Evolutionary conservation across 371 early-diverging fungal genomes (phyloP), one percentile per base, ranked within the genome.

Genomic region (Mortierella sp.): DNA sequence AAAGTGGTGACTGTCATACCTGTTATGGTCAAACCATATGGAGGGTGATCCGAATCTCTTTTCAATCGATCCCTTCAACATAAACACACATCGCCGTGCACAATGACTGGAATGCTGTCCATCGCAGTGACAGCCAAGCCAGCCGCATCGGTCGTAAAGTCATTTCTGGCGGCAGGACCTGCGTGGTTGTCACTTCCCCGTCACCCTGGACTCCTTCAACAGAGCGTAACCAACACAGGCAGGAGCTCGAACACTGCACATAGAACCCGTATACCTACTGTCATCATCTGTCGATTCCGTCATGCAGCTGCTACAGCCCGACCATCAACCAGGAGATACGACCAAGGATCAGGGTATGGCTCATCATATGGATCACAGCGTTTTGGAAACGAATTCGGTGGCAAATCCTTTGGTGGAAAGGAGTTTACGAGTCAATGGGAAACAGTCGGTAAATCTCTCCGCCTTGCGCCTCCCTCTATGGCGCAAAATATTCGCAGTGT

Each of bases 381-480:
- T 24, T 2, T 24, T 9, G 24, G 23, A 3, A 55, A 52, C 27
- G 39, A n/a, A 15, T 70, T 70, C 30, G 78, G 78, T 28, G 78
- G 37, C 37, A 55, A 52, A 37, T 28, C 24, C 14, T 70, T 70
- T 37, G 78, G 78, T 23, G 78, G 78, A 32, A 6, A 58, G 26
- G 78, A 76, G 24, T 76, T 65, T 30, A 46, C 19, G 6, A 49
- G 41, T 14, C n/a, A 28, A 17, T 76, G 78, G 78, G 65, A 76
- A 37, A 56, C 26, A 1, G 17, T 47, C 50, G 78, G 78, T 70
- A 62, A 47, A 17, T 26, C 26, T 23, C 23, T 12, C 19, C n/a
- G n/a, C n/a, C n/a, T n/a, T n/a, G n/a, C n/a, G n/a, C n/a, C n/a
- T n/a, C n/a, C n/a, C n/a, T n/a, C n/a, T n/a, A n/a, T n/a, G n/a